Evolutionary conservation across 345 rosid genomes (phyloP).

Genomic region (Populus alba): DNA sequence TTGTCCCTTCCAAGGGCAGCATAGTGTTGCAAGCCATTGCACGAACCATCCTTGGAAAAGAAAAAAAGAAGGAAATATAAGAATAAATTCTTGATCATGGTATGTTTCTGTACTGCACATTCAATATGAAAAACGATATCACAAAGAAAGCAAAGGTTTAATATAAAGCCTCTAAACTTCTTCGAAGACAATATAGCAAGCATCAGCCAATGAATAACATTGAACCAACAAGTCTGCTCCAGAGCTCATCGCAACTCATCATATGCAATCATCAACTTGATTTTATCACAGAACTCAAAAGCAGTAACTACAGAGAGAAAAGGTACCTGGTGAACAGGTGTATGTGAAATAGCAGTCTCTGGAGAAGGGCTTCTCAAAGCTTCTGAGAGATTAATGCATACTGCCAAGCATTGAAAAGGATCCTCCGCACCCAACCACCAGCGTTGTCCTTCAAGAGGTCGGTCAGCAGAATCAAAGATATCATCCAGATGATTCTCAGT

Average conservation of each 20-base stretch:
- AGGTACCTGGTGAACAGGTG: slow-evolving; percentile 91
- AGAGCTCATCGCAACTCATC: not conserved
- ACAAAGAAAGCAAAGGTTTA: not conserved
- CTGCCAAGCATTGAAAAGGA: slow-evolving; percentile 95
- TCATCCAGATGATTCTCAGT: slow-evolving; percentile 82
- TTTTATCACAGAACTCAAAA: not conserved
- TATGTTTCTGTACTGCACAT: not conserved
- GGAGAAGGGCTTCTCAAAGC: slow-evolving; percentile 85
- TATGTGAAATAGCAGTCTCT: slow-evolving; percentile 64
- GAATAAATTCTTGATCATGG: not conserved
- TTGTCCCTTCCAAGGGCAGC: slow-evolving; percentile 98
- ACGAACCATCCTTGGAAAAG: slow-evolving; percentile 88
- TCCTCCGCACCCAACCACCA: slow-evolving; percentile 99
- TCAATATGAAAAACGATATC: not conserved
- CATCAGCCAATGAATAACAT: not conserved
- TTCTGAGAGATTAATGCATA: slow-evolving; percentile 80
- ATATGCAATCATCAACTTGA: not conserved
- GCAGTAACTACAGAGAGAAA: not conserved
- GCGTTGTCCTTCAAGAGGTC: slow-evolving; percentile 83
- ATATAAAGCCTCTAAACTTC: slow-evolving; percentile 4
- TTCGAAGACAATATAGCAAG: not conserved
- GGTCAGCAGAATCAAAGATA: slow-evolving; percentile 89
- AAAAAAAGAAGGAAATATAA: slow-evolving; percentile 6
- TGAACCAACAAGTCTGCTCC: not conserved
- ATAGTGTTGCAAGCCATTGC: slow-evolving; percentile 98